phyloP scores from a whole-genome alignment of 1,284 basidiomycete genomes.

The Phellopilus nigrolimitatus region DNA sequence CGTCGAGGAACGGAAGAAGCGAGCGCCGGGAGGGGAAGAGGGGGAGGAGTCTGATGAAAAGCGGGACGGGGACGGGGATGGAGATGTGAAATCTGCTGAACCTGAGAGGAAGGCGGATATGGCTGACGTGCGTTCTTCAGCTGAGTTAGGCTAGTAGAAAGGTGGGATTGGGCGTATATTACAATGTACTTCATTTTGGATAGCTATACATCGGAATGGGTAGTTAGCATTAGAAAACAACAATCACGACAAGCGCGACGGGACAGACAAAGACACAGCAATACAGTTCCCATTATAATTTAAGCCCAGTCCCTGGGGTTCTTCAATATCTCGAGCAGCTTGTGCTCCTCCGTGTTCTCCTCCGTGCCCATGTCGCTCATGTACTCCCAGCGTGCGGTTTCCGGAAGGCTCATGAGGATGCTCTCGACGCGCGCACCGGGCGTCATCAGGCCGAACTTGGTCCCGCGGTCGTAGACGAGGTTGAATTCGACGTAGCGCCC shows the following conservation, averaged over 20 bases:
- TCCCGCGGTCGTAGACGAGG: constrained; percentile 82
- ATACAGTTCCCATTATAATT: constrained; percentile 1
- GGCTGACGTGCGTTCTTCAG: neutral
- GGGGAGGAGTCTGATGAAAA: too few relatives aligned
- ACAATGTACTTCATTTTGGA: too few relatives aligned
- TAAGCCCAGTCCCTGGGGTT: constrained; percentile 69
- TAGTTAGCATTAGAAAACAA: neutral
- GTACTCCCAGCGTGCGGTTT: constrained; percentile 93
- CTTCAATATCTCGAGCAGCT: constrained; percentile 65
- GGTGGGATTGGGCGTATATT: neutral
- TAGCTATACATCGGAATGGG: too few relatives aligned
- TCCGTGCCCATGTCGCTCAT: constrained; percentile 73
- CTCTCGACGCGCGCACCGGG: constrained; percentile 91
- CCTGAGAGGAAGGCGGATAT: neutral
- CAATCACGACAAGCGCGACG: neutral
- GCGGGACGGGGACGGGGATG: neutral
- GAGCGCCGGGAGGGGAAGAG: neutral
- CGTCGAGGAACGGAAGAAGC: constrained; percentile 5
- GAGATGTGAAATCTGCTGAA: constrained; percentile 1
- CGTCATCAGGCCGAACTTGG: constrained; percentile 85
- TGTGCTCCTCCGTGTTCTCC: constrained; percentile 67
- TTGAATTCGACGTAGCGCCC: constrained; percentile 96
- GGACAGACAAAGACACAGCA: neutral
- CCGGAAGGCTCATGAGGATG: constrained; percentile 89
- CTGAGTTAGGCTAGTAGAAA: neutral